phyloP scores from a whole-genome alignment of 495 filamentous ascomycete species.

The Aspergillus sclerotiicarbonarius region DNA sequence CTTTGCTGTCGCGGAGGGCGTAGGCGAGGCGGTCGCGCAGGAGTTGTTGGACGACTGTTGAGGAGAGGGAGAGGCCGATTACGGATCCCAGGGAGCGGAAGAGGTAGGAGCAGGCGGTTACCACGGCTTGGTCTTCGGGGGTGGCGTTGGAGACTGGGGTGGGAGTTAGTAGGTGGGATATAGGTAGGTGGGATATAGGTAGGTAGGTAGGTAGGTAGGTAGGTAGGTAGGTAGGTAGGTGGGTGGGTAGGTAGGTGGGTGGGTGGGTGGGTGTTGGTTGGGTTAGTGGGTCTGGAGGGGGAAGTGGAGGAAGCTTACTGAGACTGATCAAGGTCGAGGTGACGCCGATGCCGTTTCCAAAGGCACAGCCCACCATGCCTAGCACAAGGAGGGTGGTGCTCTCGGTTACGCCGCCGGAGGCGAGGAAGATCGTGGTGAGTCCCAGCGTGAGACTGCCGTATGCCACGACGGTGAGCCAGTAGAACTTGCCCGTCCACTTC shows the following conservation, averaged over 20 bases:
- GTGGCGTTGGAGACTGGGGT: slow-evolving; percentile 64
- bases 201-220: too few relatives aligned
- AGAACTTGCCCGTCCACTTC: slow-evolving; percentile 74
- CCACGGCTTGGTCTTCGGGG: slow-evolving; percentile 69
- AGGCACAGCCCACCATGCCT: slow-evolving; percentile 54
- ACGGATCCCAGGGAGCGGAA: slow-evolving; percentile 83
- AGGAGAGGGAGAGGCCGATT: slow-evolving; percentile 66
- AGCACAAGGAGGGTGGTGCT: slow-evolving; percentile 50
- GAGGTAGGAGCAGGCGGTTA: slow-evolving; percentile 81
- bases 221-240: too few relatives aligned
- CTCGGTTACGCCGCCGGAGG: slow-evolving; percentile 51
- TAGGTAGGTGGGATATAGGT: too few relatives aligned
- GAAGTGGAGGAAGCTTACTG: slow-evolving; percentile 38
- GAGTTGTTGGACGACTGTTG: slow-evolving; percentile 71
- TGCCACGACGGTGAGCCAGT: slow-evolving; percentile 64
- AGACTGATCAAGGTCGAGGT: slow-evolving; percentile 67
- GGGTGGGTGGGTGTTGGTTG: slow-evolving; percentile 1
- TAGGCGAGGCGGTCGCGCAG: slow-evolving; percentile 58
- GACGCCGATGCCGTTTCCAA: slow-evolving; percentile 66
- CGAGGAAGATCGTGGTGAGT: slow-evolving; percentile 54
- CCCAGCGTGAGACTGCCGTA: slow-evolving; percentile 55
- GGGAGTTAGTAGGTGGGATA: too few relatives aligned
- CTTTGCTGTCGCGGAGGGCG: slow-evolving; percentile 52
- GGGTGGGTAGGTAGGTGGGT: too few relatives aligned
- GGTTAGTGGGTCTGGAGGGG: not conserved